Base-by-base conservation (phyloP, 2,329 filamentous ascomycete genomes). In the Ophiostoma perfectum region DNA sequence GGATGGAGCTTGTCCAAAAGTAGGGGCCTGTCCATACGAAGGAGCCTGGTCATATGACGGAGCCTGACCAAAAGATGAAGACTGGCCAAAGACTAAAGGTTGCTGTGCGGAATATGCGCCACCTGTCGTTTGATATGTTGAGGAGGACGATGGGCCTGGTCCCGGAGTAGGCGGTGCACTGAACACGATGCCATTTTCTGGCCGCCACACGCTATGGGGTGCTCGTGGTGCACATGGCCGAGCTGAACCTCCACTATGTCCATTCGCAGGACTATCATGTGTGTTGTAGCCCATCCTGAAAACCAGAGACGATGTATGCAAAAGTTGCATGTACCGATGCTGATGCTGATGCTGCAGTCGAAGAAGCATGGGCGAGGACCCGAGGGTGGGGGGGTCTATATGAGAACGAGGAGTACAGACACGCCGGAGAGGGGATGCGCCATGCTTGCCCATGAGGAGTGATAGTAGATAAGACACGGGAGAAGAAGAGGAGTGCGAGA, bases 141-240 rank as follows among this genome's bases (percentile, higher is more conserved):
- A 58, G 4, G 36, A 39, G 38, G 18, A 41, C n/a, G 58, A 62
- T 41, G 39, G n/a, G 38, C 38, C 39, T 1, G 60, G 5, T n/a
- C 16, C 14, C 39, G 49, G 49, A 7, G 18, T n/a, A 55, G 49
- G 49, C 7, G 38, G 16, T 3, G 39, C 38, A 39, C 42, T 58
- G 55, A 81, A 81, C 2, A 79, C 75, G 66, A 81, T 77, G 49
- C 79, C 78, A 67, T 76, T 74, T n/a, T 72, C 75, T 4, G 76
- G 75, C 66, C 76, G 75, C 80, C 80, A 81, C 41, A 76, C 72
- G 65, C 74, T 75, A 64, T 60, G 55, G 27, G 27, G 9, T 38
- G 55, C 11, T 38, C 55, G 55, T 38, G 11, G 55, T 4, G 55
- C 27, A 38, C 6, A 11, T 60, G 27, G 4, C 1, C 12, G 55